These are phyloP conservation scores for Amanita polypyramis DNA, from an alignment of 768 basidiomycete species.

Conservation along the genomic window DNA sequence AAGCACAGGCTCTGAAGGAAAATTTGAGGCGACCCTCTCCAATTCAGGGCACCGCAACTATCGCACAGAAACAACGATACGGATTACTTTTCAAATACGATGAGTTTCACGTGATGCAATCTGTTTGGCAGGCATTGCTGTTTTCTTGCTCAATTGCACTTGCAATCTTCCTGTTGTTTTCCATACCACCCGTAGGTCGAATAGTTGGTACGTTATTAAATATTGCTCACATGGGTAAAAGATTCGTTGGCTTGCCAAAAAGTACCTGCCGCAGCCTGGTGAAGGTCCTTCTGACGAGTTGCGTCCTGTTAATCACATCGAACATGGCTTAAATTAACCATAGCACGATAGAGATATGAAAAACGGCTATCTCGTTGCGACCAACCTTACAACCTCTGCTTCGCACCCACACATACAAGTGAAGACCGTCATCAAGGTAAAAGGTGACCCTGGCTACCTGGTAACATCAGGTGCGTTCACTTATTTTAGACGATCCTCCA, in stretches of 20 bases:
- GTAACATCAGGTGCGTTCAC: slow-evolving; percentile 38
- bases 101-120: slow-evolving; percentile 47
- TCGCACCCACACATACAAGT: slow-evolving; percentile 37
- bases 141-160: slow-evolving; percentile 21
- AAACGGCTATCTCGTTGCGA: slow-evolving; percentile 49
- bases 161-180: slow-evolving; percentile 17
- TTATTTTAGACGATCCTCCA: not conserved
- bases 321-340: not conserved
- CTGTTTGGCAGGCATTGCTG: slow-evolving; percentile 24
- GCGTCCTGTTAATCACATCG: not conserved
- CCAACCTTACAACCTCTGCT: slow-evolving; percentile 61
- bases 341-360: slow-evolving; percentile 35
- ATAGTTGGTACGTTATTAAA: not conserved
- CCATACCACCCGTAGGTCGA: slow-evolving; percentile 28
- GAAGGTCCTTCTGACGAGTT: slow-evolving; percentile 59
- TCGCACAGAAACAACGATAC: slow-evolving; percentile 30
- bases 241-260: slow-evolving; percentile 49
- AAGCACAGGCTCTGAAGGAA: slow-evolving; percentile 20
- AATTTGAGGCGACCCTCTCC: slow-evolving; percentile 9
- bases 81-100: slow-evolving; percentile 69
- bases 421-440: slow-evolving; percentile 49
- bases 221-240: slow-evolving; percentile 13
- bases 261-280: slow-evolving; percentile 40
- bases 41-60: not conserved
- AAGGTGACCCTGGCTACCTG: slow-evolving; percentile 72